These are phyloP conservation scores for Auriscalpium vulgare DNA, from an alignment of 768 basidiomycete species.

Conservation along the genomic window DNA sequence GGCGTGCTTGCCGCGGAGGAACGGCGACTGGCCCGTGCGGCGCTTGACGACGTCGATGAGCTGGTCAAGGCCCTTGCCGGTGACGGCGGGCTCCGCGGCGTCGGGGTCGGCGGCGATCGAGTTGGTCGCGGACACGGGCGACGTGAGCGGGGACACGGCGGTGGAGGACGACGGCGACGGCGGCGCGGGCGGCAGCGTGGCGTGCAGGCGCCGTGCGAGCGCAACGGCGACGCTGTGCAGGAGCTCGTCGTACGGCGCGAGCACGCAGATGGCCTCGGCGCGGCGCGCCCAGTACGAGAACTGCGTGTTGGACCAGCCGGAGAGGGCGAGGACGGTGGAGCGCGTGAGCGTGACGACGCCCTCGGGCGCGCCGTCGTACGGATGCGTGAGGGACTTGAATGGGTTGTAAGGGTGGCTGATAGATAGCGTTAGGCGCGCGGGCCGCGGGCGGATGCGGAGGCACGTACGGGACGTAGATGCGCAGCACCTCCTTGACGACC, in stretches of 20 bases:
- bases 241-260: conserved; percentile 32
- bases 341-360: conserved; percentile 41
- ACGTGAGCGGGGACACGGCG: conserved; percentile 11
- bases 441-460: neutral
- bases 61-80: conserved; percentile 42
- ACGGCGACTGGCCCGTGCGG: conserved; percentile 37
- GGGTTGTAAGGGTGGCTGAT: conserved; percentile 45
- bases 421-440: neutral
- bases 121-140: conserved; percentile 5
- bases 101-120: conserved; percentile 21
- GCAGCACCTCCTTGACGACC: conserved; percentile 40
- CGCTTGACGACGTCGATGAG: conserved; percentile 43
- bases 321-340: conserved; percentile 37
- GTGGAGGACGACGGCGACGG: conserved; percentile 15
- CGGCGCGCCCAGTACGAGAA: conserved; percentile 50
- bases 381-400: conserved; percentile 38
- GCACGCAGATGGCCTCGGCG: conserved; percentile 40
- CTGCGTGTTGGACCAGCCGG: conserved; percentile 47
- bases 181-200: conserved; percentile 16
- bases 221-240: conserved; percentile 33
- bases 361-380: conserved; percentile 29
- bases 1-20: conserved; percentile 43
- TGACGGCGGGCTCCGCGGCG: conserved; percentile 32
- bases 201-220: conserved; percentile 32
- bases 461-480: conserved; percentile 40